Evolutionary conservation across 768 basidiomycete species (phyloP), one percentile per base, ranked within the genome.

Genomic region (Kwoniella sp.): DNA sequence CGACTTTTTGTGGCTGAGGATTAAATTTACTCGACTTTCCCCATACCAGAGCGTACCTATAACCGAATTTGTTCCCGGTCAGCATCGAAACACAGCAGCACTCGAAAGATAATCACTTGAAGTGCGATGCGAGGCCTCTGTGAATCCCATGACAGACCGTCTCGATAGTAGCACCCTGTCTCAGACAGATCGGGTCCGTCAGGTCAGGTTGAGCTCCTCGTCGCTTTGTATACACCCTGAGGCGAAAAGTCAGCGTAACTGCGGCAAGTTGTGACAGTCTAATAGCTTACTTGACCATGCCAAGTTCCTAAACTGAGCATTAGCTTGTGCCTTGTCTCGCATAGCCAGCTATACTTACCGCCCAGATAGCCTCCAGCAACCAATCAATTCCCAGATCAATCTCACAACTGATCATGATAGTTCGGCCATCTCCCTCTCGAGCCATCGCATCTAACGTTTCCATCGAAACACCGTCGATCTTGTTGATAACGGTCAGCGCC

Each of bases 161-260:
- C 79, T 96, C 92, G 44, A 98, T 86, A 3, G 89, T 91, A 2
- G 93, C 89, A 0, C 93, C 95, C 70, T 83, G 86, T 53, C 93
- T 80, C 54, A 96, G 74, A 50, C 77, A 77, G 42, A 98, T 83
- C 22, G 95, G 95, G 73, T 99, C 95, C 1, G 79, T 75, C 11
- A 99, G 75, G 72, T 98, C 95, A 3, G 95, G 92, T 59, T 87
- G 87, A 26, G 80, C 87, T n/a, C 93, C 95, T 37, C 95, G 81
- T 73, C 92, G 92, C 77, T 99, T 99, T 2, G 95, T 99, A 75
- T 96, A 99, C 38, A 99, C 83, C 68, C 91, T 92, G 48, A 86
- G 86, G 6, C 10, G 12, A 2, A 33, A 11, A 31, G 1, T 17
- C 5, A 38, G 23, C 15, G 14, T 6, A 19, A 36, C 19, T 36